Percentiles rank a stretch among this genome's conserved stretches.
Evolutionary conservation across 768 basidiomycete species (phyloP).

Genomic region (Boletus rubroflammeus): DNA sequence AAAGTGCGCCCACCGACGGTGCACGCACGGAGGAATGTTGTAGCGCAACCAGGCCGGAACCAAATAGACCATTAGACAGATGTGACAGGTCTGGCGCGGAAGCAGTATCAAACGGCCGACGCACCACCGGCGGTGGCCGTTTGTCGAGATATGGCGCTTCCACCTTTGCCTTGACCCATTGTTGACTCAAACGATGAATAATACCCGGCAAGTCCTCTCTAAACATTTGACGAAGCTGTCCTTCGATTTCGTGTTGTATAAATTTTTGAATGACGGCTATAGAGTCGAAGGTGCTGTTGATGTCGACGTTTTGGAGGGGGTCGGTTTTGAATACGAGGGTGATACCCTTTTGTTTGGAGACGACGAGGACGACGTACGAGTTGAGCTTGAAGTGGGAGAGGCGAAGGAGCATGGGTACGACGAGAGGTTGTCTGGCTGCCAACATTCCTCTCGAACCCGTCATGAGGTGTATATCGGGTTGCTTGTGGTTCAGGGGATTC

Average conservation of each 20-base stretch:
- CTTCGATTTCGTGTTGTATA: constrained; percentile 96
- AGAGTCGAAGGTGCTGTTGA: constrained; percentile 96
- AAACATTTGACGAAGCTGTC: constrained; percentile 96
- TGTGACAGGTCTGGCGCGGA: constrained; percentile 41
- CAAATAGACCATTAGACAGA: constrained; percentile 17
- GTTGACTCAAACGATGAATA: constrained; percentile 92
- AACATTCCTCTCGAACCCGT: constrained; percentile 82
- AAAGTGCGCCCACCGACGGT: constrained; percentile 17
- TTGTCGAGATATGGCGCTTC: constrained; percentile 84
- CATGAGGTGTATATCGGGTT: constrained; percentile 86
- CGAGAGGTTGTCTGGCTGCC: constrained; percentile 89
- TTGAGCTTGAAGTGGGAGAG: constrained; percentile 92
- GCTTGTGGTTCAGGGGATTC: constrained; percentile 91
- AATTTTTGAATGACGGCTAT: constrained; percentile 98
- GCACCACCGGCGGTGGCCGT: constrained; percentile 36
- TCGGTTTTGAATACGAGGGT: constrained; percentile 99
- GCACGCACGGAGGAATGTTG: constrained; percentile 28
- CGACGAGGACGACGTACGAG: constrained; percentile 96
- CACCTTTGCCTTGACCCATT: constrained; percentile 93
- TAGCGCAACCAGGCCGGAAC: constrained; percentile 6
- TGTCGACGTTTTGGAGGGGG: constrained; percentile 95
- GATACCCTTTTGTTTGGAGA: constrained; percentile 96
- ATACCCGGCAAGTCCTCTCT: constrained; percentile 95
- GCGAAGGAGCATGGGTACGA: constrained; percentile 97
- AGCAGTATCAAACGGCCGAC: constrained; percentile 35